A percentile compares a stretch with the other conserved stretches of the same genome.
phyloP scores from a whole-genome alignment of 2,329 filamentous ascomycete genomes.

The Colletotrichum endophyticum region DNA sequence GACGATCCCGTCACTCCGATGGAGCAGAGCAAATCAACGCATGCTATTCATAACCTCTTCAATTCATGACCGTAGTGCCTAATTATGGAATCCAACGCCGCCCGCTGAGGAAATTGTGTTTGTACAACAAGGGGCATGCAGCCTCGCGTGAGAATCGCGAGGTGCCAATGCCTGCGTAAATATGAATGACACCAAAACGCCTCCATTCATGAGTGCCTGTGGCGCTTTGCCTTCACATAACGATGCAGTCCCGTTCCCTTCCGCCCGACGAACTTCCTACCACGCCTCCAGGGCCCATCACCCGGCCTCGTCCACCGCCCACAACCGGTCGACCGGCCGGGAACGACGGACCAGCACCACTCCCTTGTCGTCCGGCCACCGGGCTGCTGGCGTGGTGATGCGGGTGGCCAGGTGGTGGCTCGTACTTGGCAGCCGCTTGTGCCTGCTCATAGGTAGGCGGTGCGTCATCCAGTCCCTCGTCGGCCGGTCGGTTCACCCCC shows the following conservation, averaged over 20 bases:
- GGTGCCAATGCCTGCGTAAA: neutral
- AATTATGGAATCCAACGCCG: constrained; percentile 11
- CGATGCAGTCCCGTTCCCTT: constrained; percentile 45
- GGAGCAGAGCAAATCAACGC: neutral
- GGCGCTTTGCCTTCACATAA: constrained; percentile 44
- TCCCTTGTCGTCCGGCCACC: constrained; percentile 17
- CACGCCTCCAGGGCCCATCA: constrained; percentile 10
- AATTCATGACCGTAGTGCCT: neutral
- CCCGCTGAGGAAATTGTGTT: neutral
- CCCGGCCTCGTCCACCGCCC: constrained; percentile 12
- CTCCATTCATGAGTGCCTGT: neutral
- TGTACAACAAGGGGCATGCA: neutral
- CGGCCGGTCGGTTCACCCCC: constrained; percentile 39
- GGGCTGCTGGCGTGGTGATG: constrained; percentile 49
- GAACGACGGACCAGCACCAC: constrained; percentile 6
- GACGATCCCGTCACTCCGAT: neutral
- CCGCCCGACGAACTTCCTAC: constrained; percentile 11
- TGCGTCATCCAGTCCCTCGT: constrained; percentile 52
- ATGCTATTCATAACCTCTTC: neutral
- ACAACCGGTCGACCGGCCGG: constrained; percentile 6
- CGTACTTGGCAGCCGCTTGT: constrained; percentile 54
- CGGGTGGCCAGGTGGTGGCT: constrained; percentile 57
- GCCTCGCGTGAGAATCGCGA: neutral
- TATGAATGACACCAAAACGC: neutral
- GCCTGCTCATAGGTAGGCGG: constrained; percentile 65